A percentile compares a stretch with the other conserved stretches of the same genome.
Conservation (phyloP, 371 early-diverging fungal species). For the Lichtheimia corymbifera region DNA sequence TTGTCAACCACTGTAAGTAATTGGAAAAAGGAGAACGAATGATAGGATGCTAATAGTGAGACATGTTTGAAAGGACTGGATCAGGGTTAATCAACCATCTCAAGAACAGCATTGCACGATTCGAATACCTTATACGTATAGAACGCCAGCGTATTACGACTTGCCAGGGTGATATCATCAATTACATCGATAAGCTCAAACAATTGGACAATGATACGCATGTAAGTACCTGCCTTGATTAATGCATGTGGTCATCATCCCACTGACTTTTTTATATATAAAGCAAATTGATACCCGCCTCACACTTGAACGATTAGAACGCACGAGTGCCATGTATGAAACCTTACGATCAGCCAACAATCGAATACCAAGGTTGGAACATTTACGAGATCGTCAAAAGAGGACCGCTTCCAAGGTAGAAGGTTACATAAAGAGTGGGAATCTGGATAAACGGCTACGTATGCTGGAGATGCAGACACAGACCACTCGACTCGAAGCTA, state of each 20-base stretch:
- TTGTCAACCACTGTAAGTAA: neutral
- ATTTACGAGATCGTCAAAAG: slow-evolving; percentile 4
- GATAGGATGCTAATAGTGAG: neutral
- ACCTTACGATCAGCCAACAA: neutral
- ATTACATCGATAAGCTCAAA: slow-evolving; percentile 7
- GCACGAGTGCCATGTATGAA: neutral
- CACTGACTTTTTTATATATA: neutral
- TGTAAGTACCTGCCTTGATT: neutral
- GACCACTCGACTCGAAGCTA: slow-evolving; percentile 8
- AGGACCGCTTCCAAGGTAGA: slow-evolving; percentile 1
- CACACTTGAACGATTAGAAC: slow-evolving; percentile 3
- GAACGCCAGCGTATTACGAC: slow-evolving; percentile 7
- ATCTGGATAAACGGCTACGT: neutral
- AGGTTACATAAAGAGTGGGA: slow-evolving; percentile 4
- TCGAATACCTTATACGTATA: slow-evolving; percentile 9
- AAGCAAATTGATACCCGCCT: slow-evolving; percentile 2
- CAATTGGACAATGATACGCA: slow-evolving; percentile 3
- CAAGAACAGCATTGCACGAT: slow-evolving; percentile 9
- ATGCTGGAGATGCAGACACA: slow-evolving; percentile 5
- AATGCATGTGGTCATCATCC: neutral
- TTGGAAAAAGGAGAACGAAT: neutral
- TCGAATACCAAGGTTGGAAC: neutral
- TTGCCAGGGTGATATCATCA: neutral
- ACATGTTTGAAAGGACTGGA: neutral
- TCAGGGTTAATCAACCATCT: neutral